A percentile compares a stretch with the other conserved stretches of the same genome.
phyloP scores from a whole-genome alignment of 2,329 filamentous ascomycete species.

The Cladosporium phlei region DNA sequence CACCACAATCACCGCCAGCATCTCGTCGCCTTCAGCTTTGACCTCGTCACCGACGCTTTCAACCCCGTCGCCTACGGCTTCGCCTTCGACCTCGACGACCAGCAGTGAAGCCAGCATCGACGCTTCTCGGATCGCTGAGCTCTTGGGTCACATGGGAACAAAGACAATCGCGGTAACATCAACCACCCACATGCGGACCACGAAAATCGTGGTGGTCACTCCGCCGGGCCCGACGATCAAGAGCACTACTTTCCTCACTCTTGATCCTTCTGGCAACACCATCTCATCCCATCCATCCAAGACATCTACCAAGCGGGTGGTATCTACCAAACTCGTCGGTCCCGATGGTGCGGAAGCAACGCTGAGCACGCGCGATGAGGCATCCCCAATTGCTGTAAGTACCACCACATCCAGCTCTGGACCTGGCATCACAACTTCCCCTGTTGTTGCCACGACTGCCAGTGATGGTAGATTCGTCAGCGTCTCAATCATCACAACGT shows the following conservation, averaged over 20 bases:
- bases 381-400: background rate
- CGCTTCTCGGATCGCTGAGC: background rate
- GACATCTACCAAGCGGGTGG: conserved; percentile 13
- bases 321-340: conserved; percentile 13
- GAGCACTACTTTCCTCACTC: conserved; percentile 8
- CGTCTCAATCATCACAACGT: no score
- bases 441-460: no score
- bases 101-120: background rate
- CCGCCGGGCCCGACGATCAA: conserved; percentile 1
- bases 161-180: no score
- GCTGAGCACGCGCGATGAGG: conserved; percentile 4
- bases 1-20: conserved; percentile 1
- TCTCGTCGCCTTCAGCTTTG: background rate
- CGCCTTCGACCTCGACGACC: background rate
- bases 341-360: conserved; percentile 10
- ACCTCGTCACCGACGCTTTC: background rate
- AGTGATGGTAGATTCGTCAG: no score
- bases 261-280: conserved; percentile 13
- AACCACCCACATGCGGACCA: conserved; percentile 18
- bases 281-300: conserved; percentile 14
- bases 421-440: no score
- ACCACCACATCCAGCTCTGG: background rate
- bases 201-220: conserved; percentile 9
- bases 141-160: background rate
- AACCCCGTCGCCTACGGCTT: background rate